These are phyloP conservation scores for Penicillium maclennaniae DNA, from an alignment of 495 filamentous ascomycete genomes.

Conservation along the genomic window DNA sequence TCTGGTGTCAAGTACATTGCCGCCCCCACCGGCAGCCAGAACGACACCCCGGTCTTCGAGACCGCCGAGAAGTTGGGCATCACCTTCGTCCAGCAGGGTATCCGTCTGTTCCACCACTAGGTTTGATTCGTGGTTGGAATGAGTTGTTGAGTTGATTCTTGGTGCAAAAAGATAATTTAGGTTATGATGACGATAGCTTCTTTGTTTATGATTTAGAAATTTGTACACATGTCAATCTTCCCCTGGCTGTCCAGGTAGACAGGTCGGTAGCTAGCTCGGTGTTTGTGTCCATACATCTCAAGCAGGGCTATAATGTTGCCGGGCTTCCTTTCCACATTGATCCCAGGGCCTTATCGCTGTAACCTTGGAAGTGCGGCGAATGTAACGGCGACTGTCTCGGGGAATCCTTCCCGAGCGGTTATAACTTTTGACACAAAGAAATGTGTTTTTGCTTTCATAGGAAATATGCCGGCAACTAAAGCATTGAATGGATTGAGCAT, in stretches of 20 bases:
- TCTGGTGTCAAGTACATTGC: conserved; percentile 95
- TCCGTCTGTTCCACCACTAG: conserved; percentile 87
- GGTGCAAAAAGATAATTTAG: conserved; percentile 20
- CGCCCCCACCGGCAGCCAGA: conserved; percentile 89
- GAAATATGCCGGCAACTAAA: background rate
- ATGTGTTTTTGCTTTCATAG: background rate
- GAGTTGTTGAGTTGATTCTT: conserved; percentile 7
- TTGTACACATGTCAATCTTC: conserved; percentile 14
- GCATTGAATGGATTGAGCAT: too few species aligned
- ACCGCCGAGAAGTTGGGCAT: conserved; percentile 92
- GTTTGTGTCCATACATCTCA: background rate
- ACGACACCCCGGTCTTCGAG: conserved; percentile 81
- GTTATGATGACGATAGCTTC: conserved; percentile 31
- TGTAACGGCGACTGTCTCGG: background rate
- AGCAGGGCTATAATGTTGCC: background rate
- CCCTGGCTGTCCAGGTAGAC: too few species aligned
- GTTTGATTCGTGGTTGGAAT: background rate
- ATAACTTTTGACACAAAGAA: background rate
- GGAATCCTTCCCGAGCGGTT: background rate
- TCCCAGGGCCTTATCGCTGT: background rate
- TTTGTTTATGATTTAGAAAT: conserved; percentile 27
- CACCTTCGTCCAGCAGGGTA: conserved; percentile 83
- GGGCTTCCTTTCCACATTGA: background rate
- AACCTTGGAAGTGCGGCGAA: background rate
- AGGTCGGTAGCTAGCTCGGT: too few species aligned